Evolutionary conservation across 176 grass and related monocot genomes (phyloP).

Genomic region (Zoysia pacifica): DNA sequence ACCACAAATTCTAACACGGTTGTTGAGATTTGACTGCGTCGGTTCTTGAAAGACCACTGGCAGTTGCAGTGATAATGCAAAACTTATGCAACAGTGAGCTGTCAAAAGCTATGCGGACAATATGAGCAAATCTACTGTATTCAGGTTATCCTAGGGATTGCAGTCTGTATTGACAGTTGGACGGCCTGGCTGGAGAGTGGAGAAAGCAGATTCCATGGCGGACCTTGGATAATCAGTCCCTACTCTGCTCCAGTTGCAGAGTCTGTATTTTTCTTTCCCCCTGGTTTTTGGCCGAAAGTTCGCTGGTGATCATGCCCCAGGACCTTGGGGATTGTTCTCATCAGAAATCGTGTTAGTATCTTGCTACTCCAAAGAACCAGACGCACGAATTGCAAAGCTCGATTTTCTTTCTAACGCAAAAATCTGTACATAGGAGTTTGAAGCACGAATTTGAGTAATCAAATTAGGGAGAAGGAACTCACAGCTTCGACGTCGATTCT

Average conservation of each 20-base stretch:
- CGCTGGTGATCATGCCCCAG: background rate
- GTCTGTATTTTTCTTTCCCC: too few relatives aligned
- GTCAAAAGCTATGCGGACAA: background rate
- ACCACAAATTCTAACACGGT: background rate
- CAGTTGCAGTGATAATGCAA: background rate
- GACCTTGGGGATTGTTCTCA: too few relatives aligned
- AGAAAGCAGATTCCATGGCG: constrained; percentile 38
- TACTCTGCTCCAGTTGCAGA: too few relatives aligned
- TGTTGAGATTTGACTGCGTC: constrained; percentile 23
- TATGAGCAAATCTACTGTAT: background rate
- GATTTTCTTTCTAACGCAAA: background rate
- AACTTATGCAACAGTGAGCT: background rate
- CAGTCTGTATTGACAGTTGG: too few relatives aligned
- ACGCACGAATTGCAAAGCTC: background rate
- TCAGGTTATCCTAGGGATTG: background rate
- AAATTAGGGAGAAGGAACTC: background rate
- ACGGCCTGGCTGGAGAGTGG: background rate
- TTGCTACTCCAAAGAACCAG: too few relatives aligned
- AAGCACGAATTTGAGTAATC: too few relatives aligned
- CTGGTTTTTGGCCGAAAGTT: background rate
- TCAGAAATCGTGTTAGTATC: too few relatives aligned
- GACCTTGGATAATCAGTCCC: background rate
- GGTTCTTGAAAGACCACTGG: background rate
- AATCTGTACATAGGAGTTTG: background rate
- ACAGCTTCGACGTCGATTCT: constrained; percentile 94